phyloP scores from a whole-genome alignment of 1,139 yeast genomes.

The Geotrichum aggregatum region DNA sequence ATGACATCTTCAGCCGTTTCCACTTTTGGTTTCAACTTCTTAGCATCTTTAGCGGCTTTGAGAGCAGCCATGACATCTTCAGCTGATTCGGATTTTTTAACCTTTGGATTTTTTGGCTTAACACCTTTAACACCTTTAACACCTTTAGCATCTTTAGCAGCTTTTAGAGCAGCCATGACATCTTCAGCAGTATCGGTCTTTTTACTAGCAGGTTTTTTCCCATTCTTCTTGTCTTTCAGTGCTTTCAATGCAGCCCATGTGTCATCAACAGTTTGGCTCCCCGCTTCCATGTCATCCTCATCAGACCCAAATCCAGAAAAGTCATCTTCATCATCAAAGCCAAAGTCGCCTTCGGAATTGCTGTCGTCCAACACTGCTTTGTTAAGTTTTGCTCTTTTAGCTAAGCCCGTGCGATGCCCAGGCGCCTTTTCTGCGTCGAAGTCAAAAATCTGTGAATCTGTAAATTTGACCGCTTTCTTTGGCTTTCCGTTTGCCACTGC shows the following conservation, averaged over 20 bases:
- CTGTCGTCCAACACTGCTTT: not conserved
- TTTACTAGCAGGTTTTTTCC: conserved; percentile 9
- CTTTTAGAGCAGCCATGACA: conserved; percentile 44
- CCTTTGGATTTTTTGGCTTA: conserved; percentile 33
- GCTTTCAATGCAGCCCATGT: conserved; percentile 44
- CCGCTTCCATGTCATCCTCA: conserved; percentile 9
- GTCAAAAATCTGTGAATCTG: conserved; percentile 18
- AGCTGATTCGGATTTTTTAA: conserved; percentile 28
- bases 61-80: conserved; percentile 43
- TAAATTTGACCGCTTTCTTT: conserved; percentile 9
- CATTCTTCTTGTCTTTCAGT: conserved; percentile 36
- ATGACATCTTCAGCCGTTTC: conserved; percentile 36
- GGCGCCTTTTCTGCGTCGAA: conserved; percentile 15
- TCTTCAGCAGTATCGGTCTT: conserved; percentile 6
- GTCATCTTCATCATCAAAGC: conserved; percentile 24
- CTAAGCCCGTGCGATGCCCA: conserved; percentile 1
- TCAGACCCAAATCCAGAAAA: conserved; percentile 9
- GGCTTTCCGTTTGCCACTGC: not conserved
- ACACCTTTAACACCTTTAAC: conserved; percentile 39
- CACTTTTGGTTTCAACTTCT: conserved; percentile 16
- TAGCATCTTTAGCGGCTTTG: conserved; percentile 20
- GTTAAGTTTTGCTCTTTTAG: conserved; percentile 11
- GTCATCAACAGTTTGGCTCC: conserved; percentile 10
- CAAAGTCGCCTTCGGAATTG: conserved; percentile 18
- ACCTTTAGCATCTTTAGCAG: conserved; percentile 38